Base-by-base conservation (phyloP, 805 yeast genomes). In the Hanseniaspora valbyensis region DNA sequence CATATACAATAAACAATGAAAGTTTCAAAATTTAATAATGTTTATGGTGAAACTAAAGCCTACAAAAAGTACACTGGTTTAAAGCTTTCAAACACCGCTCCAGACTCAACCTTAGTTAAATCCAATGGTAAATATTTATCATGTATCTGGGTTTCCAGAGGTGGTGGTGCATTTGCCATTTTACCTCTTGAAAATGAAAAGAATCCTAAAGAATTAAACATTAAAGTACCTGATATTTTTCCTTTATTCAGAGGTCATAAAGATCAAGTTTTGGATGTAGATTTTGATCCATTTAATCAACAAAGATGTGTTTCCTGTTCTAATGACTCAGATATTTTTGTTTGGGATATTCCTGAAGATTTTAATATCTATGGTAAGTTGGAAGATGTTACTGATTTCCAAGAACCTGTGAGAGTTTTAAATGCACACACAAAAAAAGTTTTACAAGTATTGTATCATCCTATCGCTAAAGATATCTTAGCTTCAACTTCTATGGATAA, bases 111-210 rank as follows among this genome's bases (percentile, higher is more conserved):
- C 65, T 72, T 92, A 56, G 75, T 92, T 57, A 80, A 87, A 66
- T 77, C 84, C 56, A 92, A 92, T 64, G 90, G 96, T 34, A 81
- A 83, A 64, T 92, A 77, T 60, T 66, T 92, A 38, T 74, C 95
- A 0, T 82, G 88, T 56, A 88, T 86, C 64, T 88, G 96, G 95
- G 87, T 85, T 53, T 74, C 96, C 29, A 82, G 95, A 10, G 97
- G 97, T 37, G 97, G 97, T 55, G 99, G 99, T 49, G 94, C 97
- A 0, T 89, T 92, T 70, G 96, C 95, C 1, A 84, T 94, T 12
- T 79, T 92, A 54, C 98, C 98, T 2, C 69, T 86, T 24, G 29
- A 42, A 14, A 48, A 48, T 21, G 39, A 36, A 24, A 40, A 39
- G 12, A 48, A 48, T n/a, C 34, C 44, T 13, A 63, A 65, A 8